Evolutionary conservation across 2,329 filamentous ascomycete species (phyloP).

Genomic region (Stagonosporopsis rhizophila): DNA sequence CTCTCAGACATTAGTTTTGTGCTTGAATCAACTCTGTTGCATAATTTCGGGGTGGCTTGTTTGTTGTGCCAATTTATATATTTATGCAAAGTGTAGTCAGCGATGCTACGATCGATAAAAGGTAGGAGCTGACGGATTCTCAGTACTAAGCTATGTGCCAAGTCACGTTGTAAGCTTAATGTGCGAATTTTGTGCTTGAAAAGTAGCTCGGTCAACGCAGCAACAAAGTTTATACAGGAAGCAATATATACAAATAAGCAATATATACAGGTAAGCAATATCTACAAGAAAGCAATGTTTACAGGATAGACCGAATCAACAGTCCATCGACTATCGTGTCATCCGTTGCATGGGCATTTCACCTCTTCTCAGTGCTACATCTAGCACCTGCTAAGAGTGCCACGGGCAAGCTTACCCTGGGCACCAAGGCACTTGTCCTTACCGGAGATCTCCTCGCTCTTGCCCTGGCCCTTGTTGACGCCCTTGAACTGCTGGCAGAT

Average conservation of each 20-base stretch:
- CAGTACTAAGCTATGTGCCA: neutral
- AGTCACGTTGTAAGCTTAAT: neutral
- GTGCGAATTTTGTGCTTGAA: too few relatives aligned
- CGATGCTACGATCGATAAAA: too few relatives aligned
- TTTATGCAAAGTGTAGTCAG: too few relatives aligned
- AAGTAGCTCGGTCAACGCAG: too few relatives aligned
- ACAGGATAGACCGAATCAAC: neutral
- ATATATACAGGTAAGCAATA: neutral
- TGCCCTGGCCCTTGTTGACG: slow-evolving; percentile 3
- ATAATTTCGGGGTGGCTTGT: too few relatives aligned
- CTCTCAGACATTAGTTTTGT: too few relatives aligned
- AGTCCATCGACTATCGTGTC: neutral
- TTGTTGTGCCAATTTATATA: too few relatives aligned
- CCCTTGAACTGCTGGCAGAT: slow-evolving; percentile 23
- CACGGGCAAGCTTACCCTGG: slow-evolving; percentile 7
- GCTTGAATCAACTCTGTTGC: too few relatives aligned
- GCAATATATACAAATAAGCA: neutral
- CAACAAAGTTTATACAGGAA: too few relatives aligned
- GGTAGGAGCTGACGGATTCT: neutral
- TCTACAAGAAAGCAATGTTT: neutral
- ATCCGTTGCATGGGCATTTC: neutral
- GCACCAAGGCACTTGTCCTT: slow-evolving; percentile 7
- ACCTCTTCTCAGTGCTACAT: neutral
- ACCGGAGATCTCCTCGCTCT: neutral
- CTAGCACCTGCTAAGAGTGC: slow-evolving; percentile 3